Evolutionary conservation across 208 protist genomes (phyloP), one percentile per base, ranked within the genome.

Genomic region (Naegleria fowleri): DNA sequence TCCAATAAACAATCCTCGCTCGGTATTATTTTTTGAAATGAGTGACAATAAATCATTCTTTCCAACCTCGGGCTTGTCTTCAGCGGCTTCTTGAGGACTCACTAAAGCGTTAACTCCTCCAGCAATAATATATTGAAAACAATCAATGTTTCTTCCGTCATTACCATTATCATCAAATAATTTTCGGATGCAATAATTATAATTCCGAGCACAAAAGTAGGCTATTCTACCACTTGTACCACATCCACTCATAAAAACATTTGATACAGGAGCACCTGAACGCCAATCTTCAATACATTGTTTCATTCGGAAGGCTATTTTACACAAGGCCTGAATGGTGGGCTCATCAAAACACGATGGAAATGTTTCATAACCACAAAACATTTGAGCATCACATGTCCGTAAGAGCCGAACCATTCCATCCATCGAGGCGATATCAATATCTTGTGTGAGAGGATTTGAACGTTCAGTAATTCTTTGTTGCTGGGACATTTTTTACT

Each of bases 221-320:
- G 92, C 90, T 55, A 93, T 5, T 38, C 92, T 40, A 19, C 92
- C 92, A 76, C 83, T 91, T 33, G 92, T 93, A 22, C 92, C 92
- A 92, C 58, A 86, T 16, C 92, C 92, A 67, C 48, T 58, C n/a
- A 93, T 39, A 19, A 93, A 29, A 9, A 93, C 79, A 48, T 25
- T 36, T 4, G 19, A 15, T 67, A 15, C 22, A 15, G 22, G 19
- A 29, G 19, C 55, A 67, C 22, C 55, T 76, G 59, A 91, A 36
- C 33, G 43, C 43, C 43, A 48, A 48, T 48, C 43, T 40, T 90
- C 9, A 16, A 48, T n/a, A 52, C 13, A 67, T 7, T 33, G 40
- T 48, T 76, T 85, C 19, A 84, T 40, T 58, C 19, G 11, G 7
- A 36, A 5, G 11, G 59, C 41, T 15, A 91, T 29, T 87, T 52